These are phyloP conservation scores for Suhomyces xylopsoci DNA, from an alignment of 805 yeast species.

Conservation along the genomic window DNA sequence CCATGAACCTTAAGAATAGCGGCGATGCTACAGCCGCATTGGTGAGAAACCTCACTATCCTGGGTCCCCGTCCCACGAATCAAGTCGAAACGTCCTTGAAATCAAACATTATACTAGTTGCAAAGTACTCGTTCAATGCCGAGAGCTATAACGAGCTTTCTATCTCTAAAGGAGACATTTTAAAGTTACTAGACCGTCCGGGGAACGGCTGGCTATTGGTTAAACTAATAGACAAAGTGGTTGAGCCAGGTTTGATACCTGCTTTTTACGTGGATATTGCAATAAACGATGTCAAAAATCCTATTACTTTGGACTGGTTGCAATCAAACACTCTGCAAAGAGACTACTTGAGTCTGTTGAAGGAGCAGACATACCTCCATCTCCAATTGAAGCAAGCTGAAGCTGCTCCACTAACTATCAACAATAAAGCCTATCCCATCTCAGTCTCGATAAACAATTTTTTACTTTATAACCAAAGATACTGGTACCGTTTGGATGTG, in stretches of 20 bases:
- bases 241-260: constrained; percentile 51
- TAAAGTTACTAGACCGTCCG: constrained; percentile 46
- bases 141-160: constrained; percentile 44
- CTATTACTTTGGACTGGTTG: constrained; percentile 38
- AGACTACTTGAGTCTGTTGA: constrained; percentile 7
- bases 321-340: constrained; percentile 10
- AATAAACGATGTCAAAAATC: constrained; percentile 37
- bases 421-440: constrained; percentile 31
- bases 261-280: constrained; percentile 48
- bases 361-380: constrained; percentile 25
- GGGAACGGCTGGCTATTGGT: constrained; percentile 57
- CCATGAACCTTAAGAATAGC: neutral
- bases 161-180: constrained; percentile 48
- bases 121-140: constrained; percentile 45
- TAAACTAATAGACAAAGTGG: constrained; percentile 48
- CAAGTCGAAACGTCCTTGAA: constrained; percentile 14
- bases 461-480: constrained; percentile 40
- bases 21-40: neutral
- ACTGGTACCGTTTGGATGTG: constrained; percentile 51
- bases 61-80: constrained; percentile 16
- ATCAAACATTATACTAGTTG: constrained; percentile 41
- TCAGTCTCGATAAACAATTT: constrained; percentile 40
- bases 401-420: constrained; percentile 22
- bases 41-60: constrained; percentile 13
- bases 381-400: constrained; percentile 23